A percentile compares a stretch with the other conserved stretches of the same genome.
Evolutionary conservation across 1,139 yeast genomes (phyloP).

Genomic region (Candida anutae): DNA sequence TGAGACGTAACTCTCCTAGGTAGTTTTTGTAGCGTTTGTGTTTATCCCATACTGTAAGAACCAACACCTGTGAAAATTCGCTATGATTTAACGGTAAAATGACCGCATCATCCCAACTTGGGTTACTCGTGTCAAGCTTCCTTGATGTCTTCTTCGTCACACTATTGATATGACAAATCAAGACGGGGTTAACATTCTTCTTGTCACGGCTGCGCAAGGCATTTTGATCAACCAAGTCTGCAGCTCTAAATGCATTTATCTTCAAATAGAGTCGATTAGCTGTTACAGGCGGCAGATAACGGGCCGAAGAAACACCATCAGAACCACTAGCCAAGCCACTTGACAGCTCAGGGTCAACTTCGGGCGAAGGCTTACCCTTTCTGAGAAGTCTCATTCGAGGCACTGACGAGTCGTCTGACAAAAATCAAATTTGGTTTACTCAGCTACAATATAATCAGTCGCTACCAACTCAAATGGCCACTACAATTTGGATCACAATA

Average conservation of each 20-base stretch:
- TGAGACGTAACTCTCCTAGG: conserved; percentile 49
- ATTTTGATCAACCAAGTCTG: conserved; percentile 17
- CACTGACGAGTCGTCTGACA: too few species aligned
- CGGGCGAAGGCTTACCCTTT: too few species aligned
- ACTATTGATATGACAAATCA: conserved; percentile 28
- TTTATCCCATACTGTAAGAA: conserved; percentile 39
- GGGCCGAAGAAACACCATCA: too few species aligned
- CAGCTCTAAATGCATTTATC: conserved; percentile 32
- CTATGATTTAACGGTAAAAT: conserved; percentile 21
- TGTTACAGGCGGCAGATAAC: too few species aligned
- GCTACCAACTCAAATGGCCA: too few species aligned
- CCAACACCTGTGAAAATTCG: conserved; percentile 24
- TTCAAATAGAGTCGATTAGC: conserved; percentile 21
- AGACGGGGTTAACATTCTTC: conserved; percentile 27
- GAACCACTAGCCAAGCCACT: too few species aligned
- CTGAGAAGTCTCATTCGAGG: too few species aligned
- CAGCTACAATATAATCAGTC: too few species aligned
- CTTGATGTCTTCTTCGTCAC: conserved; percentile 22
- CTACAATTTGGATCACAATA: too few species aligned
- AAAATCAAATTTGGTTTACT: too few species aligned
- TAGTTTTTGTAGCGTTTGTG: conserved; percentile 40
- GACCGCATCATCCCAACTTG: conserved; percentile 39
- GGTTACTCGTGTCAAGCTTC: conserved; percentile 32
- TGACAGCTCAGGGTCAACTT: too few species aligned
- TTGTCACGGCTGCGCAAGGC: too few species aligned